phyloP scores from a whole-genome alignment of 805 yeast genomes.

The Cyberlindnera maclurae region DNA sequence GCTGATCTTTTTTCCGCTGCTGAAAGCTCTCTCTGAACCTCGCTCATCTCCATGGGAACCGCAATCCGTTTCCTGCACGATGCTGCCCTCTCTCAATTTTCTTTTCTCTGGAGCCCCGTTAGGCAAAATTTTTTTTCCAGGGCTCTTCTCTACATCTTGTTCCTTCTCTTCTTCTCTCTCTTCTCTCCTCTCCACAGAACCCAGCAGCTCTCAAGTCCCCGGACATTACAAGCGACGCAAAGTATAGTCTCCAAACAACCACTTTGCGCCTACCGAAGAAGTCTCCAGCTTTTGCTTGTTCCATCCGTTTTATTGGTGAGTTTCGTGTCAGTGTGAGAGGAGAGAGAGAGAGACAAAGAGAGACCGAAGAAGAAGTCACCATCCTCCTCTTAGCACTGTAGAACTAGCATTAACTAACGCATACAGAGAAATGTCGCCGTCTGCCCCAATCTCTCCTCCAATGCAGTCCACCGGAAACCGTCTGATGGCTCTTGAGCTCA shows the following conservation, averaged over 20 bases:
- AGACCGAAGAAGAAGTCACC: not conserved
- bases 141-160: conserved; percentile 13
- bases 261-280: not conserved
- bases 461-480: conserved; percentile 78
- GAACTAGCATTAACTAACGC: not conserved
- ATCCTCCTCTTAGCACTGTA: not conserved
- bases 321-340: conserved; percentile 2
- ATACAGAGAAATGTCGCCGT: conserved; percentile 30
- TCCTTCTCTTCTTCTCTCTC: conserved; percentile 3
- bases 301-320: not conserved
- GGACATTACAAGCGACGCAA: conserved; percentile 10
- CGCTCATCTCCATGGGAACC: too few relatives aligned
- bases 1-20: too few relatives aligned
- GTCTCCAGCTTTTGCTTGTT: conserved; percentile 3
- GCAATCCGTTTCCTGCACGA: too few relatives aligned
- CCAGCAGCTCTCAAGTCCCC: conserved; percentile 18
- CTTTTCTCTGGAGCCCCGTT: too few relatives aligned
- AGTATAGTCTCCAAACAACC: conserved; percentile 1
- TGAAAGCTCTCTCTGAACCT: too few relatives aligned
- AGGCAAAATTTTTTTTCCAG: conserved; percentile 1
- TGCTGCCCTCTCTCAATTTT: too few relatives aligned
- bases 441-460: conserved; percentile 87
- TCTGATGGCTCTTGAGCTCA: conserved; percentile 80
- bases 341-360: conserved; percentile 12
- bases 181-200: conserved; percentile 23